Base-by-base conservation (phyloP, 371 early-diverging fungal species). In the Rhizopus sp. region DNA sequence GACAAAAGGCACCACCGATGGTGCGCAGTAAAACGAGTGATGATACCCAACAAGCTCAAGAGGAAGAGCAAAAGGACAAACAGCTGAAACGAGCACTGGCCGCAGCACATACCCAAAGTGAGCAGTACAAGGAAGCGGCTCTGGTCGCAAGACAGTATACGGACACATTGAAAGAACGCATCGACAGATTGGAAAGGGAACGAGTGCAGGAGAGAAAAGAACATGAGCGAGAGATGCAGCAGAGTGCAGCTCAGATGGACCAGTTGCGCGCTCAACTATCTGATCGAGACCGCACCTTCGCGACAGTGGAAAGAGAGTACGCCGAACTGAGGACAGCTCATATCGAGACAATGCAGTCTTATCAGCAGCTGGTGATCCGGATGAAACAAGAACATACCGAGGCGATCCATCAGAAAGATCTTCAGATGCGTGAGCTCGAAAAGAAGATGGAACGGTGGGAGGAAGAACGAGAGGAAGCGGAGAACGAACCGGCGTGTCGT, bases 231-330 rank as follows among this genome's bases (percentile, higher is more conserved):
- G 34, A 51, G 17, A 29, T 50, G 30, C 63, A 61, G 5, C 59
- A 73, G 46, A 57, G 63, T 44, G 67, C 66, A 40, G 68, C 69
- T 8, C 54, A 61, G 7, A 40, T 68, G 29, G 64, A 65, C 7
- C 65, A 65, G 46, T 40, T 70, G 9, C 56, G 62, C 7, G 55
- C 66, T 35, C 65, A 70, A 33, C 41, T 69, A 29, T 50, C 48
- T n/a, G 68, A 70, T 16, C 55, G 69, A 34, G 69, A 77, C 33
- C 56, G 62, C 8, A 55, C 57, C 38, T 50, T 64, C 1, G 60
- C 67, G 5, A 44, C 62, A 9, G 47, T 75, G 31, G 75, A 78
- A 49, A 57, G 66, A n/a, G 79, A 78, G 42, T 70, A 66, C 44
- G 71, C 68, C 34, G 66, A 66, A 7, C 46, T 78, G 12, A 55